Evolutionary conservation across 257 asterid genomes (phyloP).

Genomic region (Solanum bukasovii): DNA sequence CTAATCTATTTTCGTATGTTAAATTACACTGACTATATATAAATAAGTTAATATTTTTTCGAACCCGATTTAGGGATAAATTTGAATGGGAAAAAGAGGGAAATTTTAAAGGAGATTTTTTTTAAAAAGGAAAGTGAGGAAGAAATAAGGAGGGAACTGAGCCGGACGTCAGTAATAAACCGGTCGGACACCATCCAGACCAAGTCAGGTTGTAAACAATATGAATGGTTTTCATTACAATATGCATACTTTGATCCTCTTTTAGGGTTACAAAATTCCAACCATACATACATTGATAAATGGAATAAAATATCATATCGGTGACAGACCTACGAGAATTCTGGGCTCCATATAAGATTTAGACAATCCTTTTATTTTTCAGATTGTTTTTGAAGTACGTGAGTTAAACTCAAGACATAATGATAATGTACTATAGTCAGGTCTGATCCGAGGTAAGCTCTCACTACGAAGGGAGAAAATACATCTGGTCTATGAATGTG

Average conservation of each 20-base stretch:
- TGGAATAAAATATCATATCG: neutral
- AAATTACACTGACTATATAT: neutral
- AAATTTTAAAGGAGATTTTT: neutral
- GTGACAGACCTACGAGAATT: neutral
- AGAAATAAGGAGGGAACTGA: neutral
- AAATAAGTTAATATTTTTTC: neutral
- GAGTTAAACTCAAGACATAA: neutral
- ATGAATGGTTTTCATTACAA: conserved; percentile 12
- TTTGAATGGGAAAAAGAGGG: neutral
- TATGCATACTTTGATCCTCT: conserved; percentile 23
- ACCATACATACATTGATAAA: neutral
- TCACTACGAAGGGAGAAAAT: fast-evolving
- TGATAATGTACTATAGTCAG: no score
- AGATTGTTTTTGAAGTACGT: no score
- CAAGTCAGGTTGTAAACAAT: conserved; percentile 35
- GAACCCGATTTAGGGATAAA: neutral
- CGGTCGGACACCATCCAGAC: conserved; percentile 51
- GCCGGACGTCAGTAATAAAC: conserved; percentile 22
- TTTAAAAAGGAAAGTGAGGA: neutral
- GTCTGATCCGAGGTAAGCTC: neutral
- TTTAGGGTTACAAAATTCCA: conserved; percentile 17
- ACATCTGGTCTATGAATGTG: neutral
- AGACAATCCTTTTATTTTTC: no score
- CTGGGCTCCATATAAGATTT: neutral
- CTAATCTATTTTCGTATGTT: neutral